A percentile compares a stretch with the other conserved stretches of the same genome.
These are phyloP conservation scores for Globisporangium sylvaticum DNA, from an alignment of 352 stramenopile species.

Conservation along the genomic window DNA sequence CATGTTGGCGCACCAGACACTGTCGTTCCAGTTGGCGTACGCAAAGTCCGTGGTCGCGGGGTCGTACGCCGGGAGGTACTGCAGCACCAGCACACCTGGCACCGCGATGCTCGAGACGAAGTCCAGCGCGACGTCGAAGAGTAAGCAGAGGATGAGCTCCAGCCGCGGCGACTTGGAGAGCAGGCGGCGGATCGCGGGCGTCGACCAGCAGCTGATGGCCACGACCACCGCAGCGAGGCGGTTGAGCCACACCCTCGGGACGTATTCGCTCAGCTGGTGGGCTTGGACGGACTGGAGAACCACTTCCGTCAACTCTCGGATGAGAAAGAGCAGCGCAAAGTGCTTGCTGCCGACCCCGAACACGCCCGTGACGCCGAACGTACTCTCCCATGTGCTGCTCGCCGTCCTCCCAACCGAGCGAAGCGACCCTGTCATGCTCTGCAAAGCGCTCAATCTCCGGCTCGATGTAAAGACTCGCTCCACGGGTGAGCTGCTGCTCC, in stretches of 20 bases:
- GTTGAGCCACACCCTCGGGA: conserved; percentile 8
- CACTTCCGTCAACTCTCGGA: conserved; percentile 15
- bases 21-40: not conserved
- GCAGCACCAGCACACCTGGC: not conserved
- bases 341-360: conserved; percentile 15
- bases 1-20: conserved; percentile 6
- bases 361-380: conserved; percentile 1
- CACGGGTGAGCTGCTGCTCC: not conserved
- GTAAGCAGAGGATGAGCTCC: conserved; percentile 5
- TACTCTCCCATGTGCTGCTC: not conserved
- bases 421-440: not conserved
- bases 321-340: conserved; percentile 13
- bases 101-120: conserved; percentile 4
- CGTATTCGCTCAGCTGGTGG: conserved; percentile 9
- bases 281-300: conserved; percentile 16
- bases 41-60: not conserved
- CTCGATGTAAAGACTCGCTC: too few species aligned
- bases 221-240: not conserved
- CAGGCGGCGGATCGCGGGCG: not conserved
- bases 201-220: conserved; percentile 9
- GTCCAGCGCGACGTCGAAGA: conserved; percentile 9
- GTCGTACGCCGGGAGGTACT: conserved; percentile 2
- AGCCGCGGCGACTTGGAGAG: not conserved
- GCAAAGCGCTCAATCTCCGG: too few species aligned
- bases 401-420: not conserved